phyloP scores from a whole-genome alignment of 352 stramenopile species.

The Phytophthora quininea region DNA sequence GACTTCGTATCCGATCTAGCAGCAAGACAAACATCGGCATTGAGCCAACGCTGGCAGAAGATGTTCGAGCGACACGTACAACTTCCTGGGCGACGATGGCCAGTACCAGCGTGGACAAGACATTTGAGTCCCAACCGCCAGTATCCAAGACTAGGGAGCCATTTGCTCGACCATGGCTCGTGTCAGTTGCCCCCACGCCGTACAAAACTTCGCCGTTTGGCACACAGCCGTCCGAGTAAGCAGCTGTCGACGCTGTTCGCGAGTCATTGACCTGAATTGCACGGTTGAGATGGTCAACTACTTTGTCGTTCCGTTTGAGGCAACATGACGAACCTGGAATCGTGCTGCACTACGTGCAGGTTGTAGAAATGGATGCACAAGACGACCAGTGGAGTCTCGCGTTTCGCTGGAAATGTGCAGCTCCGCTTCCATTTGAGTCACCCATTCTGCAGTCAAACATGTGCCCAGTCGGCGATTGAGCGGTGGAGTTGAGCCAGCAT shows the following conservation, averaged over 20 bases:
- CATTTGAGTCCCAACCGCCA: constrained; percentile 42
- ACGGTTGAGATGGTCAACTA: background rate
- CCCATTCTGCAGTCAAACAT: background rate
- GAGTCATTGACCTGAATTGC: constrained; percentile 11
- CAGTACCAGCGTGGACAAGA: constrained; percentile 34
- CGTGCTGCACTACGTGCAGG: background rate
- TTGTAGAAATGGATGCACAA: background rate
- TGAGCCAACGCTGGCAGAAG: background rate
- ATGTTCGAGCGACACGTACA: background rate
- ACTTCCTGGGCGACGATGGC: constrained; percentile 44
- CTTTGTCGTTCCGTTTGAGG: background rate
- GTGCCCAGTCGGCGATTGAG: background rate
- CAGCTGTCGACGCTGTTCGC: background rate
- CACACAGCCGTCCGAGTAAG: background rate
- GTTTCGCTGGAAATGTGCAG: background rate
- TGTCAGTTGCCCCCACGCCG: constrained; percentile 8
- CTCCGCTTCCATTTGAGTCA: background rate
- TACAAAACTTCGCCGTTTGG: constrained; percentile 7
- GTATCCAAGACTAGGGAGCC: constrained; percentile 27
- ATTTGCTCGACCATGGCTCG: constrained; percentile 17
- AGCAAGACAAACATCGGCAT: background rate
- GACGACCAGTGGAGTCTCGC: background rate
- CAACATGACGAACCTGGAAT: background rate
- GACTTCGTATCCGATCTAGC: constrained; percentile 23
- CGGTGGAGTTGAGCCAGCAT: background rate